Evolutionary conservation across 2,329 filamentous ascomycete species (phyloP).

Genomic region (Aspergillus glaucus): DNA sequence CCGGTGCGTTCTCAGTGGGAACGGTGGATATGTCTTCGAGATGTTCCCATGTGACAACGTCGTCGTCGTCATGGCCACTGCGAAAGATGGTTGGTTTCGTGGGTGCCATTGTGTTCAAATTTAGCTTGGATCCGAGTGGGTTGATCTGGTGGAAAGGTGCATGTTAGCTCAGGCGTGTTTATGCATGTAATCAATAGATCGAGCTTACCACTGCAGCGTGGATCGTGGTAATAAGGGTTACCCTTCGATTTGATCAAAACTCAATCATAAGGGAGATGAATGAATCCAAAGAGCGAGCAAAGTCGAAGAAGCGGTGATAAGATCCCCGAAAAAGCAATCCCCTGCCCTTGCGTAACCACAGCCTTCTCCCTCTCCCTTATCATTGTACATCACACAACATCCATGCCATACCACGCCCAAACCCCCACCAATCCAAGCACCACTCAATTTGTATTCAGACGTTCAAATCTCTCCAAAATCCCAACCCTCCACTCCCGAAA

Average conservation of each 20-base stretch:
- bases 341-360: not conserved
- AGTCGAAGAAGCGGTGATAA: not conserved
- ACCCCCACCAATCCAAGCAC: not conserved
- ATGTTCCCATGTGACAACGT: constrained; percentile 10
- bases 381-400: not conserved
- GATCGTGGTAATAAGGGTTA: too few species aligned
- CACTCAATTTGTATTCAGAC: not conserved
- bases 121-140: too few species aligned
- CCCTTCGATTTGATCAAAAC: too few species aligned
- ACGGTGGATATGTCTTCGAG: constrained; percentile 1
- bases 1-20: too few species aligned
- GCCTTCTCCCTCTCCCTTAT: not conserved
- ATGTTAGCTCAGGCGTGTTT: too few species aligned
- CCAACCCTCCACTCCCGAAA: constrained; percentile 53
- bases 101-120: too few species aligned
- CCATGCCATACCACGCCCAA: not conserved
- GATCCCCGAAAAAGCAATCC: not conserved
- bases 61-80: constrained; percentile 7
- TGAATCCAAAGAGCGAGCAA: not conserved
- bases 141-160: too few species aligned
- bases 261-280: too few species aligned
- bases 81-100: not conserved
- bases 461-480: constrained; percentile 44
- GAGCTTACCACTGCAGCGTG: too few species aligned
- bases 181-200: too few species aligned